Percentiles rank a stretch among this genome's conserved stretches.
phyloP scores from a whole-genome alignment of 2,329 filamentous ascomycete genomes.

The Colletotrichum paranaense region DNA sequence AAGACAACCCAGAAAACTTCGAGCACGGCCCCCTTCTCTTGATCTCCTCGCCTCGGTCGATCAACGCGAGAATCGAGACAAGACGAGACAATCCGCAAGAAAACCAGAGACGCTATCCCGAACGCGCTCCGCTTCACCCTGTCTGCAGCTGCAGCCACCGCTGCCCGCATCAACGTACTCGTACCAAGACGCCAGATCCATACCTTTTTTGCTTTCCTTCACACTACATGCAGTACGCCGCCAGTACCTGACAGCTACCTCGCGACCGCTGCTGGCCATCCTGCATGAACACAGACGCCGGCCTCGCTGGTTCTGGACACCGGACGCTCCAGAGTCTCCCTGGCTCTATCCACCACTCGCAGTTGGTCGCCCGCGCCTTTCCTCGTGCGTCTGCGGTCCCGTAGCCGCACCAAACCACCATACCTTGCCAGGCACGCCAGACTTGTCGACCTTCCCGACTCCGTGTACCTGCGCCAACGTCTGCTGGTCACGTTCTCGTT shows the following conservation, averaged over 20 bases:
- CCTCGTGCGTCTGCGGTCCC: neutral
- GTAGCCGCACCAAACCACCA: neutral
- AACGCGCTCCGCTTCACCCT: constrained; percentile 19
- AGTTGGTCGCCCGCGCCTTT: neutral
- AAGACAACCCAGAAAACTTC: neutral
- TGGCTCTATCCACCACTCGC: constrained; percentile 50
- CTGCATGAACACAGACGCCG: neutral
- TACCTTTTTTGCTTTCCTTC: neutral
- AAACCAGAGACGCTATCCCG: constrained; percentile 11
- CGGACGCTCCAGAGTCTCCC: constrained; percentile 58
- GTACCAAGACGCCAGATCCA: constrained; percentile 2
- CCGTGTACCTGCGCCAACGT: constrained; percentile 21
- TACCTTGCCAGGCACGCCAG: too few species aligned
- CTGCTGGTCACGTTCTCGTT: neutral
- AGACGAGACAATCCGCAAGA: constrained; percentile 23
- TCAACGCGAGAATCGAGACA: constrained; percentile 31
- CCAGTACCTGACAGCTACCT: constrained; percentile 7
- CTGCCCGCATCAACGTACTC: neutral
- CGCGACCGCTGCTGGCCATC: neutral
- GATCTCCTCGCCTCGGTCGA: constrained; percentile 17
- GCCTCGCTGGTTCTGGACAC: neutral
- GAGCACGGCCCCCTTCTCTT: constrained; percentile 26
- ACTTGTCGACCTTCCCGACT: neutral
- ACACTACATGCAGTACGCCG: neutral
- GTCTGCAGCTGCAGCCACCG: neutral